Conservation (phyloP, 1,284 basidiomycete genomes). For the Ustilago hordei region DNA sequence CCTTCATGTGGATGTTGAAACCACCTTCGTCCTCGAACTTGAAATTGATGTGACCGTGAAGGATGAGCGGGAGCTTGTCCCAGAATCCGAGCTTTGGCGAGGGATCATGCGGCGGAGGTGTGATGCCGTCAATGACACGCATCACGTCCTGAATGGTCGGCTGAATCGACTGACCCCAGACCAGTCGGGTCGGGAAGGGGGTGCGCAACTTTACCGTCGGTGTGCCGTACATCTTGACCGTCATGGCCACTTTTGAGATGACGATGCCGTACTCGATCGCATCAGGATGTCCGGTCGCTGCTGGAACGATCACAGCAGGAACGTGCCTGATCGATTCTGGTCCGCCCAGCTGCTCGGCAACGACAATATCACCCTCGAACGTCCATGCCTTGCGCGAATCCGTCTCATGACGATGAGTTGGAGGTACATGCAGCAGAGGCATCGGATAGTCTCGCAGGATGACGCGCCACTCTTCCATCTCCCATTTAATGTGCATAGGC, state of each 20-base stretch:
- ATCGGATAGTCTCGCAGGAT: conserved; percentile 81
- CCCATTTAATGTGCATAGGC: conserved; percentile 83
- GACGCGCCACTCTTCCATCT: conserved; percentile 76
- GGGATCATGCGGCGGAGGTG: conserved; percentile 84
- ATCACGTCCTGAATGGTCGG: conserved; percentile 89
- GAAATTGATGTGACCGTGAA: conserved; percentile 85
- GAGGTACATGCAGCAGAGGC: conserved; percentile 72
- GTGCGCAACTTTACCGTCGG: conserved; percentile 77
- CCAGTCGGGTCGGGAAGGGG: conserved; percentile 79
- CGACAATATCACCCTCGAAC: conserved; percentile 83
- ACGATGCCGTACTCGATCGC: conserved; percentile 76
- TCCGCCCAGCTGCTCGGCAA: conserved; percentile 88
- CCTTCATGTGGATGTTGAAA: conserved; percentile 77
- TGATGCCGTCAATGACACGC: conserved; percentile 84
- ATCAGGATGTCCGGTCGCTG: conserved; percentile 70
- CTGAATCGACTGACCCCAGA: conserved; percentile 90
- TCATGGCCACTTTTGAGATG: conserved; percentile 93
- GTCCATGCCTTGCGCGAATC: conserved; percentile 72
- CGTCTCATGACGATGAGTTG: conserved; percentile 36
- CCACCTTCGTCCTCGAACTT: conserved; percentile 77
- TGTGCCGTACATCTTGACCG: conserved; percentile 89
- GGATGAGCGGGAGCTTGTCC: conserved; percentile 79
- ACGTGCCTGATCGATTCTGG: conserved; percentile 72
- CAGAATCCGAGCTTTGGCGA: conserved; percentile 91
- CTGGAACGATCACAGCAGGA: conserved; percentile 63